A percentile compares a stretch with the other conserved stretches of the same genome.
These are phyloP conservation scores for Trichoderma koningiopsis DNA, from an alignment of 2,329 filamentous ascomycete genomes.

Conservation along the genomic window DNA sequence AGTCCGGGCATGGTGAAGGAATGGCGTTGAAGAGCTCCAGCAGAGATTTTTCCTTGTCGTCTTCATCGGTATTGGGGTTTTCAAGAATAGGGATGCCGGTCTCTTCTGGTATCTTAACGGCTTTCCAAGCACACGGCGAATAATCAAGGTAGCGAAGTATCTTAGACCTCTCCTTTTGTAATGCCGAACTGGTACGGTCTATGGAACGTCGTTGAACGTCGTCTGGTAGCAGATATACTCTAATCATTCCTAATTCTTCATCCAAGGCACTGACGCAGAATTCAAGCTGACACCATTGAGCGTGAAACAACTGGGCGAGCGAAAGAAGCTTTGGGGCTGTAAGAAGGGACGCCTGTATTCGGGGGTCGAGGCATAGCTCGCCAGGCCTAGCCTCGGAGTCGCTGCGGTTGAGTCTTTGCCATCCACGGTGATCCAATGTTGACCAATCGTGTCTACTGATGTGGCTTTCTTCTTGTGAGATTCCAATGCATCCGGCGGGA, in stretches of 20 bases:
- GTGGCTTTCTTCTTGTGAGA: slow-evolving; percentile 32
- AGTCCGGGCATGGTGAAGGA: slow-evolving; percentile 65
- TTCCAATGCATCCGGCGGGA: slow-evolving; percentile 44
- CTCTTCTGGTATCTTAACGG: slow-evolving; percentile 32
- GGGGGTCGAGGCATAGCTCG: slow-evolving; percentile 25
- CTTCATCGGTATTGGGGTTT: slow-evolving; percentile 30
- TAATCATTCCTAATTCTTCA: slow-evolving; percentile 40
- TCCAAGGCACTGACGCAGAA: slow-evolving; percentile 35
- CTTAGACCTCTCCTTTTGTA: slow-evolving; percentile 49
- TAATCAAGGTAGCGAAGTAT: slow-evolving; percentile 60
- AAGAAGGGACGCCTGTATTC: slow-evolving; percentile 34
- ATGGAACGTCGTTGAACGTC: slow-evolving; percentile 60
- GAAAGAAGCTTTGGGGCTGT: slow-evolving; percentile 23
- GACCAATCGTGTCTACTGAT: slow-evolving; percentile 28
- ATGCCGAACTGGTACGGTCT: slow-evolving; percentile 47
- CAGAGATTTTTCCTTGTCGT: slow-evolving; percentile 53
- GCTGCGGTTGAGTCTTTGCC: neutral
- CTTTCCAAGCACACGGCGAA: slow-evolving; percentile 58
- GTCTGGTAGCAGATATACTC: slow-evolving; percentile 67
- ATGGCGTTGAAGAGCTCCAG: slow-evolving; percentile 74
- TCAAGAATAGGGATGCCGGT: slow-evolving; percentile 9
- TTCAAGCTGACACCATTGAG: slow-evolving; percentile 50
- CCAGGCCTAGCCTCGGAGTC: slow-evolving; percentile 33
- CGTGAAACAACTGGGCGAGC: slow-evolving; percentile 36
- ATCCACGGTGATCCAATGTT: slow-evolving; percentile 9